Evolutionary conservation across 768 basidiomycete species (phyloP).

Genomic region (Lactarius hatsudake): DNA sequence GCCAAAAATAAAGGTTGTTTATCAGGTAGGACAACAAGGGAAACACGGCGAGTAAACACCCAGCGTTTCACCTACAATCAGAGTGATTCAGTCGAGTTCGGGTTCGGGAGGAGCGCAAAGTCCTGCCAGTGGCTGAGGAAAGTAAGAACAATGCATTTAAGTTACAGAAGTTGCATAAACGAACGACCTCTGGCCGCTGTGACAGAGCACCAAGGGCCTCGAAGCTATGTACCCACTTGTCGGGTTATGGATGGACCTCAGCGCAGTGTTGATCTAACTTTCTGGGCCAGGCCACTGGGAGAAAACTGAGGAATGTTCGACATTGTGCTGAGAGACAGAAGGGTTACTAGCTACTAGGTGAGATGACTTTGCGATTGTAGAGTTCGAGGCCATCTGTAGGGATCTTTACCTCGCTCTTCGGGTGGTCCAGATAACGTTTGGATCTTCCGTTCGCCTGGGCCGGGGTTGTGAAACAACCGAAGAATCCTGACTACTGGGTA

Average conservation of each 20-base stretch:
- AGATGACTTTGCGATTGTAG: not conserved
- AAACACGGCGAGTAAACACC: no score
- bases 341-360: not conserved
- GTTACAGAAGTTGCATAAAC: constrained; percentile 26
- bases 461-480: not conserved
- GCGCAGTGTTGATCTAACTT: constrained; percentile 24
- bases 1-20: no score
- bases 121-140: not conserved
- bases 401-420: not conserved
- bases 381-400: not conserved
- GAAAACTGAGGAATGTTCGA: not conserved
- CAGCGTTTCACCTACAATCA: no score
- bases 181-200: constrained; percentile 24
- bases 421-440: no score
- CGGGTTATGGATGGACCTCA: constrained; percentile 22
- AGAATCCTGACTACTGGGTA: not conserved
- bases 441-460: no score
- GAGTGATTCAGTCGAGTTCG: no score
- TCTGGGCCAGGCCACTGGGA: constrained; percentile 26
- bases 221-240: constrained; percentile 25
- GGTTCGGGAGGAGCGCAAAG: not conserved
- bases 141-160: no score
- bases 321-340: not conserved
- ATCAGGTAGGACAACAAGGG: no score
- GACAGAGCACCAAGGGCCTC: constrained; percentile 20